Evolutionary conservation across 176 grass and related monocot species (phyloP).

Genomic region (Zoysia pacifica): DNA sequence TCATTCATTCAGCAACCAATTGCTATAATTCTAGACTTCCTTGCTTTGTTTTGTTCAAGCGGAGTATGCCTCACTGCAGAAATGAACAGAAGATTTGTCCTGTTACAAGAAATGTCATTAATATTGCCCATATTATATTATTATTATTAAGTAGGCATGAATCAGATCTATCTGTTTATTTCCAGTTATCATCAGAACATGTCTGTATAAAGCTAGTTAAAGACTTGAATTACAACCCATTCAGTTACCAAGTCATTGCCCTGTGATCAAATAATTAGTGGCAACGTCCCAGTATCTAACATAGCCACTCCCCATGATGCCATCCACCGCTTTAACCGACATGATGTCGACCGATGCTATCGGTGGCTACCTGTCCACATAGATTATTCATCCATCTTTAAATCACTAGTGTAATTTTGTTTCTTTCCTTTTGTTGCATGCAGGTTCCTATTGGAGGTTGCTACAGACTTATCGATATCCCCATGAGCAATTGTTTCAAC

Average conservation of each 20-base stretch:
- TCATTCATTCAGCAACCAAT: not conserved
- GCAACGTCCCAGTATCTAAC: not conserved
- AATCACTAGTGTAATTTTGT: slow-evolving; percentile 1
- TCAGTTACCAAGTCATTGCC: not conserved
- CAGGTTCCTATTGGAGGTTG: slow-evolving; percentile 86
- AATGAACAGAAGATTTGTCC: not conserved
- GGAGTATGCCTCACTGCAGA: not conserved
- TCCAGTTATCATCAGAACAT: slow-evolving; percentile 4
- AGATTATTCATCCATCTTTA: slow-evolving; percentile 13
- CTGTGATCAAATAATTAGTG: slow-evolving; percentile 29
- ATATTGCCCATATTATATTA: slow-evolving; percentile 16
- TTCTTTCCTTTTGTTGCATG: slow-evolving; percentile 37
- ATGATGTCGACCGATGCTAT: slow-evolving; percentile 41
- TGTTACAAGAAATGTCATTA: not conserved
- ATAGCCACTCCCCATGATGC: slow-evolving; percentile 3
- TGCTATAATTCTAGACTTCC: not conserved
- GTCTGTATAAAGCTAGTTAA: not conserved
- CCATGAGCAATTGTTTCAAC: slow-evolving; percentile 90
- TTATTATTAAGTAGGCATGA: not conserved
- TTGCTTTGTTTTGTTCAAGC: slow-evolving; percentile 2
- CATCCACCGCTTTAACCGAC: slow-evolving; percentile 37
- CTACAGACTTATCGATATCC: slow-evolving; percentile 77
- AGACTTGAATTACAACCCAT: slow-evolving; percentile 33
- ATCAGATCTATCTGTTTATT: not conserved
- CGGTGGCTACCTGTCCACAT: slow-evolving; percentile 17